Conservation (phyloP, 768 basidiomycete genomes). For the Boletus pseudopeckii region DNA sequence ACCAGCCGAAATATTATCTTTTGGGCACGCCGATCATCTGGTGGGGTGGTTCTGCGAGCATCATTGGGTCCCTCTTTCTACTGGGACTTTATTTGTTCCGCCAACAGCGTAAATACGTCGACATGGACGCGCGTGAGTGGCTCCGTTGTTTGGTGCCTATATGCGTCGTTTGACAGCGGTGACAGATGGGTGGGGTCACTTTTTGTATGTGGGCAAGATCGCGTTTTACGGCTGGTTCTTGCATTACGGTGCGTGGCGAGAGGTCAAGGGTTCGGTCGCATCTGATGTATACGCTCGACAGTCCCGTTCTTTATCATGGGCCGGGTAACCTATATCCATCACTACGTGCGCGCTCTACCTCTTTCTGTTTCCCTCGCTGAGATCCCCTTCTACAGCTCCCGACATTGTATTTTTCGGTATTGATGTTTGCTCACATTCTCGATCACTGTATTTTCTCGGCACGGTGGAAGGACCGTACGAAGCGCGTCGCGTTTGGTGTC, state of each 20-base stretch:
- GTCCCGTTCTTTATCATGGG: constrained; percentile 99
- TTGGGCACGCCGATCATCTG: constrained; percentile 90
- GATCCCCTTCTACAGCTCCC: constrained; percentile 57
- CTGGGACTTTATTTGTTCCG: constrained; percentile 74
- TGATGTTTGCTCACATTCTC: constrained; percentile 86
- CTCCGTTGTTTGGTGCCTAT: neutral
- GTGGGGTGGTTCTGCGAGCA: constrained; percentile 75
- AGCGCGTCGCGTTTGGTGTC: constrained; percentile 67
- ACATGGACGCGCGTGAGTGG: constrained; percentile 81
- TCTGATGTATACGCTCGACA: constrained; percentile 29
- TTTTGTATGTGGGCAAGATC: constrained; percentile 88
- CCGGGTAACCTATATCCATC: constrained; percentile 93
- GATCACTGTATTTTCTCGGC: constrained; percentile 93
- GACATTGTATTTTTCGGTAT: constrained; percentile 92
- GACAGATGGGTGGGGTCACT: constrained; percentile 89
- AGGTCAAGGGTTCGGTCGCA: neutral
- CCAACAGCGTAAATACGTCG: constrained; percentile 82
- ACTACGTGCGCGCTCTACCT: constrained; percentile 64
- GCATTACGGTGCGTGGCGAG: constrained; percentile 68
- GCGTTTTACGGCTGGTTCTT: constrained; percentile 89
- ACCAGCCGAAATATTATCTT: constrained; percentile 88
- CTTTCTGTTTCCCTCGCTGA: neutral
- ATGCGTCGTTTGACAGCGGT: constrained; percentile 4
- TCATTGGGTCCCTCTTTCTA: constrained; percentile 51
- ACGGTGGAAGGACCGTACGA: constrained; percentile 58